Conservation (phyloP, 257 asterid species). For the Lavandula angustifolia region DNA sequence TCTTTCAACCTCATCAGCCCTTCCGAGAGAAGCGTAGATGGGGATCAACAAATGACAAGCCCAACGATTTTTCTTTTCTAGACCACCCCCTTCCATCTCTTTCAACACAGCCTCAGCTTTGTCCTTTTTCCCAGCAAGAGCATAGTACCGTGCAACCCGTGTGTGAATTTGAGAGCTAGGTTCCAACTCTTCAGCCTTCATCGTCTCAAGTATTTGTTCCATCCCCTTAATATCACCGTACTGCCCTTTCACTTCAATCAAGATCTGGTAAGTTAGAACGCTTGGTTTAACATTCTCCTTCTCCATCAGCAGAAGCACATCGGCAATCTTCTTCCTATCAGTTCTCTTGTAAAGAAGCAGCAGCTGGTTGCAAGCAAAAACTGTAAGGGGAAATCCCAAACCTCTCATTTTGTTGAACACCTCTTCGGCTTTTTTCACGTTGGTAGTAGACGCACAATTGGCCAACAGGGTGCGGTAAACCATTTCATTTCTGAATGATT, state of each 20-base stretch:
- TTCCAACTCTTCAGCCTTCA: conserved; percentile 61
- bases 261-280: conserved; percentile 54
- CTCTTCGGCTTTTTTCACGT: conserved; percentile 58
- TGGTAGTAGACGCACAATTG: conserved; percentile 40
- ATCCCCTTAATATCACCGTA: conserved; percentile 62
- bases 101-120: conserved; percentile 66
- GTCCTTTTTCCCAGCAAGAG: conserved; percentile 44
- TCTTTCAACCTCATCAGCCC: conserved; percentile 56
- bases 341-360: conserved; percentile 62
- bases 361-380: conserved; percentile 65
- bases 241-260: conserved; percentile 63
- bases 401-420: conserved; percentile 68
- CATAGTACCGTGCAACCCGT: conserved; percentile 50
- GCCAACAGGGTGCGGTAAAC: conserved; percentile 70
- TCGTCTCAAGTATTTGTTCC: conserved; percentile 67
- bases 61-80: conserved; percentile 41
- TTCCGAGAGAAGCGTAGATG: conserved; percentile 64
- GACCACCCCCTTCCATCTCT: conserved; percentile 64
- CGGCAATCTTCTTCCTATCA: conserved; percentile 62
- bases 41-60: conserved; percentile 47
- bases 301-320: conserved; percentile 72
- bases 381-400: conserved; percentile 47
- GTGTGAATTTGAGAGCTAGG: conserved; percentile 39
- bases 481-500: conserved; percentile 57
- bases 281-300: conserved; percentile 60